Conservation (phyloP, 73 alveolate genomes). For the Uronychia setigera region DNA sequence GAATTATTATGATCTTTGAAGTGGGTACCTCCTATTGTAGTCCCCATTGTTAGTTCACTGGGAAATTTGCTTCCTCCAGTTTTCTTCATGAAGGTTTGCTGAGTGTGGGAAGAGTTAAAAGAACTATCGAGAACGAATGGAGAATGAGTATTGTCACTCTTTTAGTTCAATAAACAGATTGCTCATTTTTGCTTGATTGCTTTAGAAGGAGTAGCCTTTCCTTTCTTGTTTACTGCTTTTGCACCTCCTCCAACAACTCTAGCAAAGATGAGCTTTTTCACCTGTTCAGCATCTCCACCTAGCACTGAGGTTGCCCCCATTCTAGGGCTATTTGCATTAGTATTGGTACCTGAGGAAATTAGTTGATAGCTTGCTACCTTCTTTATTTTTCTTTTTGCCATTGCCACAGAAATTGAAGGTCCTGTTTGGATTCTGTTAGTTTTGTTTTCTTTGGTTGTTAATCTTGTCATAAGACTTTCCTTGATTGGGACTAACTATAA, state of each 20-base stretch:
- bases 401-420: background rate
- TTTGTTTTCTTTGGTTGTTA: background rate
- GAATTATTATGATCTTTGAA: background rate
- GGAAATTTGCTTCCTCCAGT: background rate
- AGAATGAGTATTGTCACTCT: background rate
- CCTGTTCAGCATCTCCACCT: background rate
- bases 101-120: background rate
- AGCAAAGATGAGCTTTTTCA: background rate
- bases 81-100: background rate
- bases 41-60: background rate
- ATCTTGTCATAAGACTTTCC: background rate
- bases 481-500: background rate
- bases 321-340: background rate
- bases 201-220: background rate
- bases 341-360: background rate
- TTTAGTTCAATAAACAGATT: background rate
- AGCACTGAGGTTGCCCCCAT: background rate
- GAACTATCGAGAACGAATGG: background rate
- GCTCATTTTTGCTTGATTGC: background rate
- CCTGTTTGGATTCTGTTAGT: background rate
- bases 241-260: background rate
- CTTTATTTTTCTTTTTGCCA: background rate
- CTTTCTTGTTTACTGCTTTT: background rate
- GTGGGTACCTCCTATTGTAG: background rate
- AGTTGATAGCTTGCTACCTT: background rate